Conservation (phyloP, 2,329 filamentous ascomycete genomes). For the Pleomassaria siparia region DNA sequence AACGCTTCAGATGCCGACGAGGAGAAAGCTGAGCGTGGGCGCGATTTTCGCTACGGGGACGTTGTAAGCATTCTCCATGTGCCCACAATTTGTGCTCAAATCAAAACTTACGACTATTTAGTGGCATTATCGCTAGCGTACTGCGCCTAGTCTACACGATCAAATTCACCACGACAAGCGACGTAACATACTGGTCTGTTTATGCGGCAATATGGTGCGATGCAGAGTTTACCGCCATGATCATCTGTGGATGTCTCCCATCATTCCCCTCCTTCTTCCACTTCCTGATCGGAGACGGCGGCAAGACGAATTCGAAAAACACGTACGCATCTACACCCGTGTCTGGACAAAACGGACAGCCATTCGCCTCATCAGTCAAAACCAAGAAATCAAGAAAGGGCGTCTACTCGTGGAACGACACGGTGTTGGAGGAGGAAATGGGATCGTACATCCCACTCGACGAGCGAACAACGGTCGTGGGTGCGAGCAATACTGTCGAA, state of each 20-base stretch:
- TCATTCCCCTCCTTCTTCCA: constrained; percentile 14
- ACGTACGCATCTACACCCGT: not conserved
- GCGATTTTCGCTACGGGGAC: constrained; percentile 15
- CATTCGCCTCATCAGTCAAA: not conserved
- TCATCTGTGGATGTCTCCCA: constrained; percentile 15
- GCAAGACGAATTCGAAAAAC: not conserved
- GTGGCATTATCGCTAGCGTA: constrained; percentile 13
- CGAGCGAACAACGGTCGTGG: not conserved
- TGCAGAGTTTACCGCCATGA: constrained; percentile 11
- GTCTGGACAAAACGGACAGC: not conserved
- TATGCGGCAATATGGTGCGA: constrained; percentile 12
- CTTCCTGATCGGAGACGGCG: constrained; percentile 3
- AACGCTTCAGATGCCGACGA: constrained; percentile 30
- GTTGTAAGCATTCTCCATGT: constrained; percentile 7
- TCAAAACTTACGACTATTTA: constrained; percentile 3
- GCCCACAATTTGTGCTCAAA: not conserved
- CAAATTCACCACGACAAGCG: constrained; percentile 6
- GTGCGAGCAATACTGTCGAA: not conserved
- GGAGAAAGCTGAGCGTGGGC: constrained; percentile 34
- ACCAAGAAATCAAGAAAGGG: not conserved
- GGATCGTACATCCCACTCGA: constrained; percentile 2
- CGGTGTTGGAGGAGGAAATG: not conserved
- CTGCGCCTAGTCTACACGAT: constrained; percentile 13
- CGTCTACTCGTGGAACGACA: not conserved
- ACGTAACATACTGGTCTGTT: constrained; percentile 12